Evolutionary conservation across 768 basidiomycete species (phyloP).

Genomic region (Naganishia vishniacii): DNA sequence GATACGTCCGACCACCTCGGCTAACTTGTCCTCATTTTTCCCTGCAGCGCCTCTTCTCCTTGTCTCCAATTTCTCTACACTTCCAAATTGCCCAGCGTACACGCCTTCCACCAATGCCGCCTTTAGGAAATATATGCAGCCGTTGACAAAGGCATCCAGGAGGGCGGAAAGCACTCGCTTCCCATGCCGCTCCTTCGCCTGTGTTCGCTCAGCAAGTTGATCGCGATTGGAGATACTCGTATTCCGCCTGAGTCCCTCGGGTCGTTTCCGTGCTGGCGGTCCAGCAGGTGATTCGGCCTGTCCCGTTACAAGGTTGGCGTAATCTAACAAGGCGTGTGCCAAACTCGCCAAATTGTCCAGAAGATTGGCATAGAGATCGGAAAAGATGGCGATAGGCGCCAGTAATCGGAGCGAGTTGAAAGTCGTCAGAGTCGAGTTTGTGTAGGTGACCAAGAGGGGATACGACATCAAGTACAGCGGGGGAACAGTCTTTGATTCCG

Average conservation of each 20-base stretch:
- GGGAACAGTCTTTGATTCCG: conserved; percentile 55
- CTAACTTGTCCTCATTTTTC: neutral
- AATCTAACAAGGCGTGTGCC: conserved; percentile 54
- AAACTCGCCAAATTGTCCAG: conserved; percentile 55
- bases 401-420: conserved; percentile 77
- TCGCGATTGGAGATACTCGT: conserved; percentile 29
- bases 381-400: conserved; percentile 61
- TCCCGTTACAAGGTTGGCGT: conserved; percentile 36
- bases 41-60: neutral
- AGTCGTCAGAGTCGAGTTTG: conserved; percentile 66
- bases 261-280: conserved; percentile 20
- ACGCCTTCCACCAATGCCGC: conserved; percentile 70
- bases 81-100: conserved; percentile 52
- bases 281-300: neutral
- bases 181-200: conserved; percentile 42
- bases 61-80: neutral
- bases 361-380: conserved; percentile 54
- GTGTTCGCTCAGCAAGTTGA: conserved; percentile 39
- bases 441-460: conserved; percentile 65
- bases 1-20: conserved; percentile 18
- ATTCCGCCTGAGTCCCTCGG: conserved; percentile 21
- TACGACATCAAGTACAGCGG: conserved; percentile 68
- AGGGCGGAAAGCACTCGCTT: conserved; percentile 51
- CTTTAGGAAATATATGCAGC: conserved; percentile 66
- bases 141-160: conserved; percentile 58